These are phyloP conservation scores for Scytalidium lignicola DNA, from an alignment of 2,329 filamentous ascomycete species.

Conservation along the genomic window DNA sequence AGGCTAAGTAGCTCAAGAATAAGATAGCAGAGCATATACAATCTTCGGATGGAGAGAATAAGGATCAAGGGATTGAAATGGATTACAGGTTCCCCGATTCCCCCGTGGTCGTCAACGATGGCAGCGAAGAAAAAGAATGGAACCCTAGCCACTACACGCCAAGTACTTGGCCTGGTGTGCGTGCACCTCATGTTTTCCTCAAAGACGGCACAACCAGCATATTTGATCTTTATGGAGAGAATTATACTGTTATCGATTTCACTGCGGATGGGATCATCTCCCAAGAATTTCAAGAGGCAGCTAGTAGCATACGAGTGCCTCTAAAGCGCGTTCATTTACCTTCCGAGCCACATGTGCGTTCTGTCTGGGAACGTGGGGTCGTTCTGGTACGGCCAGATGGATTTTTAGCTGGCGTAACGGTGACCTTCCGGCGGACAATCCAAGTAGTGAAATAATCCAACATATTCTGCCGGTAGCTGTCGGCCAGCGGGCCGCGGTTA, in stretches of 20 bases:
- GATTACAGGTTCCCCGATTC: slow-evolving; percentile 18
- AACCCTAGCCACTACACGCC: slow-evolving; percentile 2
- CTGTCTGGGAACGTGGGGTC: slow-evolving; percentile 6
- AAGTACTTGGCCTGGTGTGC: slow-evolving; percentile 4
- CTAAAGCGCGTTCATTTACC: slow-evolving; percentile 3
- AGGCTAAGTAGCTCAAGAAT: neutral
- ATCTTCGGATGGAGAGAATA: slow-evolving; percentile 20
- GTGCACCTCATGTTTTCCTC: slow-evolving; percentile 11
- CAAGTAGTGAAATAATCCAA: no score
- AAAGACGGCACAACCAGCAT: slow-evolving; percentile 8
- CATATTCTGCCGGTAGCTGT: no score
- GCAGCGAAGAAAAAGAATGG: slow-evolving; percentile 1
- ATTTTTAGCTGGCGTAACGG: slow-evolving; percentile 12
- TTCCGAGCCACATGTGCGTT: slow-evolving; percentile 5
- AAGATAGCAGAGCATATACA: neutral
- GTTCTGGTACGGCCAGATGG: slow-evolving; percentile 14
- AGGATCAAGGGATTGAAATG: slow-evolving; percentile 25
- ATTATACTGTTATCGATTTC: slow-evolving; percentile 12
- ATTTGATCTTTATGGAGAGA: slow-evolving; percentile 9
- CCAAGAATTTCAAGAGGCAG: neutral
- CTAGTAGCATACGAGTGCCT: slow-evolving; percentile 2
- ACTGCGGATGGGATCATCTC: neutral
- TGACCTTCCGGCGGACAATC: neutral
- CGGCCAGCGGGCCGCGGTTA: no score
- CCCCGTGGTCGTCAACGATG: neutral